Evolutionary conservation across 306 rosid genomes (phyloP), one percentile per base, ranked within the genome.

Genomic region (Prunus dulcis): DNA sequence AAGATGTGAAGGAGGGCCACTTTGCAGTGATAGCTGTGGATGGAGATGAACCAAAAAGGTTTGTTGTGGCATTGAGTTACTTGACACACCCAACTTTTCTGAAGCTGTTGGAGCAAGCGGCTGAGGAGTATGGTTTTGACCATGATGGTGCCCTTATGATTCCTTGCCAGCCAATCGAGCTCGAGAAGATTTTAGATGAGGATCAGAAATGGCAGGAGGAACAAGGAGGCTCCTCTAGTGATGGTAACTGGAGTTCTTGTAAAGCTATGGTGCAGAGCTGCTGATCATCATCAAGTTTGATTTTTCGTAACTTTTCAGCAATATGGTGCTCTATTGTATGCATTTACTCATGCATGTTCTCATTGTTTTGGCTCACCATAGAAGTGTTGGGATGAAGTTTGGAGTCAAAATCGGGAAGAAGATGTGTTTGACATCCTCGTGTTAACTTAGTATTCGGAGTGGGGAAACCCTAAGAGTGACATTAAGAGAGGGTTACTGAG

Each of bases 1-100:
- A 88, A 50, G 98, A 95, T 28, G 92, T 92, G 32, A 92, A 92
- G 63, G 91, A 89, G 84, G 97, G 98, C 14, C 98, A 95, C 68
- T 92, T 95, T 30, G 93, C 93, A 0, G 97, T 92, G 84, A 82
- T 88, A 27, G 97, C 96, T 0, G 87, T 67, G 57, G 78, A 83
- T 14, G 83, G 90, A 27, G 85, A 85, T 3, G 82, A 80, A 55
- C 78, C 86, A 5, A 89, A 82, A 82, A 90, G 97, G 74, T 89
- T 90, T 6, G 91, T 89, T 53, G 82, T 90, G 46, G 92, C 97
- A 20, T 76, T 95, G 50, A 83, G 86, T 20, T 95, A 86, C 69
- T 85, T 95, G 75, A 72, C 80, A 0, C 87, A 86, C 72, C 91
- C 97, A 27, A 49, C 27, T 3, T 95, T 95, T 68, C 30, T 86